Evolutionary conservation across 2,329 filamentous ascomycete genomes (phyloP), one percentile per base, ranked within the genome.

Genomic region (Hypoxylon sp.): DNA sequence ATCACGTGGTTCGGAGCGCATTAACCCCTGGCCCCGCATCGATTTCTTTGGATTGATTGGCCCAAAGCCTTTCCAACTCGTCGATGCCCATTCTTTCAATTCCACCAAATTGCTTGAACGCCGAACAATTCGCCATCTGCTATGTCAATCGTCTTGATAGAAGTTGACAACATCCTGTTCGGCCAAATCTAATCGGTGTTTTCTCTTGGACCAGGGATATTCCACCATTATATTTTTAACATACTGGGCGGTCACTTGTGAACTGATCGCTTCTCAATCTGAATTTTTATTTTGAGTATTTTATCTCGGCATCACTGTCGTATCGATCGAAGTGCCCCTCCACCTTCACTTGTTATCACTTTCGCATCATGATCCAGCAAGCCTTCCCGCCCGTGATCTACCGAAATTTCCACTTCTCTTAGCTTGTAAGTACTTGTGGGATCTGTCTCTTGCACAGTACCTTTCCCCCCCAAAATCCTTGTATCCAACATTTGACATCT

Each of bases 321-420:
- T 37, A 31, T 33, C 14, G 55, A 47, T 17, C 29, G 44, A 56
- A 44, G 58, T 54, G 62, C 56, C 56, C 56, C 65, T 57, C 59
- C 44, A 48, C 39, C 50, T 44, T 35, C 33, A 54, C 55, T n/a
- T 62, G 35, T 54, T 47, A 58, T 65, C 54, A 31, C 55, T 56
- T 61, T 52, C 71, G 55, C 74, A 76, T 66, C 74, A 76, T 77
- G 74, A 74, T 72, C 72, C 67, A 73, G 72, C 64, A 71, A 67
- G 65, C 68, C 54, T 37, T 62, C 63, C 61, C 54, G 39, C 53
- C 61, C 53, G 22, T 54, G 53, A 59, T 63, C 63, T 68, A 68
- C 57, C 65, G 54, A 69, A 60, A 60, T 24, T 70, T 72, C 57
- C 61, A 70, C 54, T 58, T 73, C 59, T 75, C 63, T 67, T 76